Evolutionary conservation across 768 basidiomycete genomes (phyloP), one percentile per base, ranked within the genome.

Genomic region (Strobilomyces echinocephalus): DNA sequence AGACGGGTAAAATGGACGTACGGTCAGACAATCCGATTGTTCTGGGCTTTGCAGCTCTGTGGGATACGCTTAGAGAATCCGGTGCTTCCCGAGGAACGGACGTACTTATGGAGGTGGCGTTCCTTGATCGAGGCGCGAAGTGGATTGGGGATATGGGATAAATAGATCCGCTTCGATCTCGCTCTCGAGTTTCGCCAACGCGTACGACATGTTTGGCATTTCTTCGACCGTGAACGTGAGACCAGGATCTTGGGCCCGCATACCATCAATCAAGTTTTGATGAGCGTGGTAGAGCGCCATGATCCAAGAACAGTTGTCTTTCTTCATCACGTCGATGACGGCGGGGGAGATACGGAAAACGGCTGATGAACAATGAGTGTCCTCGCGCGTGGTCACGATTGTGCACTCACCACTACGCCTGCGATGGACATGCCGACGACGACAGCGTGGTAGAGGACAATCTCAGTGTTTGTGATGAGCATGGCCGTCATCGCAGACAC

Each of bases 31-130:
- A n/a, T 20, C 30, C 30, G 6, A 9, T 30, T 2, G 30, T 30
- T 30, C 21, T 75, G 49, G 6, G 58, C 57, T 26, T 56, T 60
- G 48, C 72, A 65, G 1, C 66, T 71, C 21, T 72, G 64, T 1
- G 66, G 55, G 24, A 80, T 73, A 2, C 74, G 57, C 52, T 76
- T 78, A 0, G 79, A 78, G 36, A 75, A 65, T 8, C 79, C 78
- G 0, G 79, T 78, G 35, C 76, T 79, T 11, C 78, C 64, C 0
- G 57, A 65, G 3, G 64, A 65, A 9, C 61, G 61, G 2, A 56
- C 18, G 15, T 65, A 65, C 10, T n/a, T n/a, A n/a, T n/a, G 61
- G 45, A 1, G 48, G 49, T 2, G 55, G 47, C 1, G 21, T 34
- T 35, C 59, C 46, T 42, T 49, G 28, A 11, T 57, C 43, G 12